A percentile compares a stretch with the other conserved stretches of the same genome.
Evolutionary conservation across 768 basidiomycete species (phyloP).

Genomic region (Boletus sp.): DNA sequence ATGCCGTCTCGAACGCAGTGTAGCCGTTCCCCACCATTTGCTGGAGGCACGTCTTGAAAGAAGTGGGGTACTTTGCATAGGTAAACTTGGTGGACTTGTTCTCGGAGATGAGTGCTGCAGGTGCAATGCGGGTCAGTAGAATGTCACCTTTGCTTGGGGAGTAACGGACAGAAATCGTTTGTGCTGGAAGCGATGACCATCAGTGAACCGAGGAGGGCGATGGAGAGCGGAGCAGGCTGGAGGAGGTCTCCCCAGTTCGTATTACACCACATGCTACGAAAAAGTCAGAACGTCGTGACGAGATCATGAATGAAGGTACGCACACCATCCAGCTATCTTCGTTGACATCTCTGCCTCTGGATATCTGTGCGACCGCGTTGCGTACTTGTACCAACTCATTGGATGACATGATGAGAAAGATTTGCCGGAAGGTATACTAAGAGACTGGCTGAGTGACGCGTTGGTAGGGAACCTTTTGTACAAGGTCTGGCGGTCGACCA

Average conservation of each 20-base stretch:
- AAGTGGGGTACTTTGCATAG: slow-evolving; percentile 17
- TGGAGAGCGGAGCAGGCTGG: slow-evolving; percentile 16
- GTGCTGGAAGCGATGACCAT: slow-evolving; percentile 17
- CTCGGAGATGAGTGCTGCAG: slow-evolving; percentile 10
- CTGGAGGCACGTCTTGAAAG: slow-evolving; percentile 21
- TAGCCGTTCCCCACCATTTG: slow-evolving; percentile 23
- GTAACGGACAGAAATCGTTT: slow-evolving; percentile 13
- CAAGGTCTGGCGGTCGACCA: background rate
- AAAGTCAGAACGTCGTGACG: background rate
- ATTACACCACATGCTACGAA: slow-evolving; percentile 17
- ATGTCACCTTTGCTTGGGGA: background rate
- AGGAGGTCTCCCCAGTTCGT: slow-evolving; percentile 21
- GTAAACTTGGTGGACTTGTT: slow-evolving; percentile 5
- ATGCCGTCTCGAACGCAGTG: slow-evolving; percentile 19
- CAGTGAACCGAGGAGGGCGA: slow-evolving; percentile 17
- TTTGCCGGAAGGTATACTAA: background rate
- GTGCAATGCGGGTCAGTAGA: background rate
- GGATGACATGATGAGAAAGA: slow-evolving; percentile 7
- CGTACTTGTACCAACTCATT: slow-evolving; percentile 12
- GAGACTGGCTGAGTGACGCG: background rate
- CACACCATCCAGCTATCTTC: slow-evolving; percentile 23
- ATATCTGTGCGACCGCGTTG: slow-evolving; percentile 18
- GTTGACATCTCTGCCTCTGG: slow-evolving; percentile 19
- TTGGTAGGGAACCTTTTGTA: background rate
- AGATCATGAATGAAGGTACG: background rate